These are phyloP conservation scores for Penicillium tannophilum DNA, from an alignment of 495 filamentous ascomycete genomes.

Conservation along the genomic window DNA sequence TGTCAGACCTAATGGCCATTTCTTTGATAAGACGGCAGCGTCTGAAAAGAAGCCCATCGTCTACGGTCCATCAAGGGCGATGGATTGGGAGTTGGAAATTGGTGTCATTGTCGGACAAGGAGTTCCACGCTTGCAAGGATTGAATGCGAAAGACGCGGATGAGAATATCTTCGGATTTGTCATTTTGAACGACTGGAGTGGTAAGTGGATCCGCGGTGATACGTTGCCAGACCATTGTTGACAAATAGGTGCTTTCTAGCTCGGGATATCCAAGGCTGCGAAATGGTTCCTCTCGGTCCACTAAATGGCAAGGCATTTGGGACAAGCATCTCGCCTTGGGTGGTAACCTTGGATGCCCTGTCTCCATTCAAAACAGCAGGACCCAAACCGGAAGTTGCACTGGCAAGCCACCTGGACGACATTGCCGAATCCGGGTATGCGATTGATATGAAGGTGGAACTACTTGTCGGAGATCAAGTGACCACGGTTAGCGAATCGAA, in stretches of 20 bases:
- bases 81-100: conserved; percentile 86
- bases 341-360: conserved; percentile 76
- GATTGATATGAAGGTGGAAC: conserved; percentile 66
- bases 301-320: conserved; percentile 77
- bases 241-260: conserved; percentile 17
- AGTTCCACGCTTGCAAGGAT: conserved; percentile 14
- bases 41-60: conserved; percentile 34
- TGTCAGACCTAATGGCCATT: conserved; percentile 72
- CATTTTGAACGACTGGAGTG: conserved; percentile 87
- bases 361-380: conserved; percentile 57
- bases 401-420: conserved; percentile 67
- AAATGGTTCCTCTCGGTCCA: conserved; percentile 41
- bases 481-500: conserved; percentile 63
- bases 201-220: conserved; percentile 50
- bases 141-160: conserved; percentile 55
- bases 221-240: conserved; percentile 37
- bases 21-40: conserved; percentile 43
- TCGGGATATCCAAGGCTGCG: conserved; percentile 39
- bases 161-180: conserved; percentile 82
- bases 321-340: conserved; percentile 79
- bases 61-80: conserved; percentile 56
- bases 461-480: conserved; percentile 57
- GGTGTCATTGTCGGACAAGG: conserved; percentile 68
- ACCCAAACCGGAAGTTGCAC: conserved; percentile 54
- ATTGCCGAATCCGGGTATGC: conserved; percentile 60